Base-by-base conservation (phyloP, 2,329 filamentous ascomycete genomes). In the Sphaerostilbella broomeana region DNA sequence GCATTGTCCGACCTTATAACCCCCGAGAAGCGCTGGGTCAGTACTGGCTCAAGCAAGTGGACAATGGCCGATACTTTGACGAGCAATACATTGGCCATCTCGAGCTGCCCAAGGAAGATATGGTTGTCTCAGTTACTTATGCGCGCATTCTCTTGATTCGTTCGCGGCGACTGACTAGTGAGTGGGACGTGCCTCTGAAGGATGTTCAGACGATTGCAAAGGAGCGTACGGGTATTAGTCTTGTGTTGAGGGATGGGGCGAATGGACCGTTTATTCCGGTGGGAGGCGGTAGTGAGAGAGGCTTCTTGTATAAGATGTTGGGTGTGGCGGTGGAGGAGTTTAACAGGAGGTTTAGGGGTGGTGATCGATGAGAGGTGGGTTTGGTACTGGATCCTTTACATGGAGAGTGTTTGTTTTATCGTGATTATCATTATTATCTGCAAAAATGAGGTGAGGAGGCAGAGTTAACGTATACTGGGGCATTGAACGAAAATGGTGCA, bases 41-140 rank as follows among this genome's bases (percentile, higher is more conserved):
- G 61, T 95, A 87, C 69, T 98, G 92, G 94, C 80, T 98, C 48
- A 98, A 98, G 72, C 94, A 95, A 43, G 80, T 94, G 9, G 92
- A 98, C 64, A 92, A 95, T 49, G 92, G 92, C 46, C 92, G 89
- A 61, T 97, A 90, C 70, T 98, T 98, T 75, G 84, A 94, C 64
- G 92, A 98, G 63, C 77, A 87, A 58, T 98, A 98, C 67, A 92
- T 98, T 60, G 94, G 89, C 4, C 94, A 98, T 58, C 72, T 98
- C 4, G 90, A 98, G 63, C 75, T 98, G 18, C 85, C 87, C 9
- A 79, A 81, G 45, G 86, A 92, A 59, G 89, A 94, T 58, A 84
- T 88, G 70, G 80, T 90, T 41, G 83, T 89, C 33, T 86, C 97
- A 77, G 75, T 98, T 45, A 95, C 86, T 8, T 92, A 85, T 59